These are phyloP conservation scores for Xanthoconium separans DNA, from an alignment of 1,284 basidiomycete genomes.

Conservation along the genomic window DNA sequence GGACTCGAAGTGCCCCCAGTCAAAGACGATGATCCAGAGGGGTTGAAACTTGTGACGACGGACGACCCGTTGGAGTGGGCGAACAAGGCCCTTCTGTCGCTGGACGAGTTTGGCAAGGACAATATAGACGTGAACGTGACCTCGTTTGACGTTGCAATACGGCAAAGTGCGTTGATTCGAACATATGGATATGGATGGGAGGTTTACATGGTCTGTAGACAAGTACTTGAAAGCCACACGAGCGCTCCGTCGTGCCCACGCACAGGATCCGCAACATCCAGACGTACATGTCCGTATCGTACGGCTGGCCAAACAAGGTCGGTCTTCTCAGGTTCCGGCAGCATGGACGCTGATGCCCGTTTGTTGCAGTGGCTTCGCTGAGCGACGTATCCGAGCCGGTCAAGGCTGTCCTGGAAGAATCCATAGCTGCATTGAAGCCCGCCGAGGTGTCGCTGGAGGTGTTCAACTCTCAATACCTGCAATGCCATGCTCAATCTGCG, in stretches of 20 bases:
- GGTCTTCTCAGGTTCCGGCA: conserved; percentile 16
- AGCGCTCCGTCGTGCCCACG: conserved; percentile 63
- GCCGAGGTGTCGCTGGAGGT: conserved; percentile 56
- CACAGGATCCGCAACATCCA: conserved; percentile 59
- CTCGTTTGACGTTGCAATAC: conserved; percentile 77
- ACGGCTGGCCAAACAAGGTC: conserved; percentile 60
- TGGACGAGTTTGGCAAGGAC: conserved; percentile 53
- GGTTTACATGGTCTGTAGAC: conserved; percentile 44
- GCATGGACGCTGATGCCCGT: background rate
- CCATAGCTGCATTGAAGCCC: conserved; percentile 55
- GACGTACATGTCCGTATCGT: conserved; percentile 72
- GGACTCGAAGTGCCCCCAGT: conserved; percentile 60
- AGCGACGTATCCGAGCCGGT: conserved; percentile 44
- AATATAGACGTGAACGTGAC: conserved; percentile 74
- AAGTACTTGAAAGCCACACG: conserved; percentile 79
- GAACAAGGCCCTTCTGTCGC: conserved; percentile 67
- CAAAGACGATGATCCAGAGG: conserved; percentile 86
- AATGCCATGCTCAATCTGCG: conserved; percentile 53
- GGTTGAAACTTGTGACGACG: conserved; percentile 64
- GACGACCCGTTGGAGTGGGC: conserved; percentile 78
- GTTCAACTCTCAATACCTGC: conserved; percentile 76
- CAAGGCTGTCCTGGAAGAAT: conserved; percentile 41
- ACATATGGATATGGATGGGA: background rate
- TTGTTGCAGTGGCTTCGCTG: conserved; percentile 40
- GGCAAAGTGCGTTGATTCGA: conserved; percentile 52